Percentiles rank a stretch among this genome's conserved stretches.
These are phyloP conservation scores for Aspergillus viridinutans DNA, from an alignment of 2,329 filamentous ascomycete genomes.

Conservation along the genomic window DNA sequence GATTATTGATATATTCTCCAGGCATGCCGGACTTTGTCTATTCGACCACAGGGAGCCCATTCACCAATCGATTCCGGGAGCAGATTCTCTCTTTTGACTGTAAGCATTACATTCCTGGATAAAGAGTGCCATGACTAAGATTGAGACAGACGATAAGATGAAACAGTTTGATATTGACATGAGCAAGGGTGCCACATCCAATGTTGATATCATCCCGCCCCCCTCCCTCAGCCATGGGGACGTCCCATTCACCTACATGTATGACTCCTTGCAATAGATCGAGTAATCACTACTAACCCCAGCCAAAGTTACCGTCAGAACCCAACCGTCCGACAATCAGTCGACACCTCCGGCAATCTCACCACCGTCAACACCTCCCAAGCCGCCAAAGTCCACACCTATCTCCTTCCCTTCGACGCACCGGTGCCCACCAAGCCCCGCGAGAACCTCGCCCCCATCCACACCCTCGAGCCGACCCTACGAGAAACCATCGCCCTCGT, in stretches of 20 bases:
- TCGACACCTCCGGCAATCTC: slow-evolving; percentile 57
- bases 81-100: slow-evolving; percentile 68
- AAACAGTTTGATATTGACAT: slow-evolving; percentile 65
- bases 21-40: slow-evolving; percentile 83
- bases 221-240: slow-evolving; percentile 71
- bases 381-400: slow-evolving; percentile 57
- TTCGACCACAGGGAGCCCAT: slow-evolving; percentile 62
- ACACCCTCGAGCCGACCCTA: slow-evolving; percentile 53
- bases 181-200: slow-evolving; percentile 54
- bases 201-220: slow-evolving; percentile 72
- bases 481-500: slow-evolving; percentile 63
- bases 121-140: not conserved
- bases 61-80: slow-evolving; percentile 67
- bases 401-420: slow-evolving; percentile 58
- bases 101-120: slow-evolving; percentile 33
- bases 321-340: slow-evolving; percentile 62
- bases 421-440: slow-evolving; percentile 58
- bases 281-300: slow-evolving; percentile 15
- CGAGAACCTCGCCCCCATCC: slow-evolving; percentile 50
- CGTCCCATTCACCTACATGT: slow-evolving; percentile 64
- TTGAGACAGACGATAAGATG: slow-evolving; percentile 48
- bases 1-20: slow-evolving; percentile 22
- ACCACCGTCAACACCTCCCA: slow-evolving; percentile 54
- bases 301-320: slow-evolving; percentile 78
- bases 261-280: slow-evolving; percentile 13